Evolutionary conservation across 2,329 filamentous ascomycete species (phyloP), one percentile per base, ranked within the genome.

Genomic region (Talaromyces sp.): DNA sequence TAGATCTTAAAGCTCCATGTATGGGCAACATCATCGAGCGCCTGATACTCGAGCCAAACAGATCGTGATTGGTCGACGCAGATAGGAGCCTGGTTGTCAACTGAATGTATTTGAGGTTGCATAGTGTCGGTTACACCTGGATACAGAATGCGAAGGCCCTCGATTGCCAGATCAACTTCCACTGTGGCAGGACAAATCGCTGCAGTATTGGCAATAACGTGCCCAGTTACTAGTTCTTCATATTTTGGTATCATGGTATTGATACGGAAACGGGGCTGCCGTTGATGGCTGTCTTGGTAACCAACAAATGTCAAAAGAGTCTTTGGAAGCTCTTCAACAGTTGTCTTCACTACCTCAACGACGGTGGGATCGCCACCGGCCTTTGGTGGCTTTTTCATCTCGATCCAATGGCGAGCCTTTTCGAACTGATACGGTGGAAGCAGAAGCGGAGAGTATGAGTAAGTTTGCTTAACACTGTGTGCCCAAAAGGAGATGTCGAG

Each of bases 181-280:
- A 79, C 54, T 0, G 72, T 77, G 0, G 65, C 70, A 0, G 78
- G 78, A 41, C 67, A 70, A 13, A 74, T 70, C 1, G 75, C 66
- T 0, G 73, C 75, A 1, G 73, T 72, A 36, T 70, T 57, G 0
- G 70, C 72, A 45, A 78, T 74, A 2, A 74, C 33, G 57, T 81
- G 78, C 6, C 70, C 71, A 0, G 62, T 52, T 0, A 80, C 45
- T 2, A 74, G 56, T 0, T 61, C 22, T 21, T 72, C 48, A 61
- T 74, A 81, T 35, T 71, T 64, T 0, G 67, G 52, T 0, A 60
- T 66, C 2, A 33, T 55, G 0, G 75, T 76, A 60, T 78, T 77
- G 65, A 81, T 66, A 0, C 68, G 68, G 69, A 80, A 80, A 0
- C 70, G 66, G 1, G 56, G 59, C 10, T n/a, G 10, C 10, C 19